Percentiles rank a stretch among this genome's conserved stretches.
phyloP scores from a whole-genome alignment of 2,329 filamentous ascomycete genomes.

The Lomentospora prolificans region DNA sequence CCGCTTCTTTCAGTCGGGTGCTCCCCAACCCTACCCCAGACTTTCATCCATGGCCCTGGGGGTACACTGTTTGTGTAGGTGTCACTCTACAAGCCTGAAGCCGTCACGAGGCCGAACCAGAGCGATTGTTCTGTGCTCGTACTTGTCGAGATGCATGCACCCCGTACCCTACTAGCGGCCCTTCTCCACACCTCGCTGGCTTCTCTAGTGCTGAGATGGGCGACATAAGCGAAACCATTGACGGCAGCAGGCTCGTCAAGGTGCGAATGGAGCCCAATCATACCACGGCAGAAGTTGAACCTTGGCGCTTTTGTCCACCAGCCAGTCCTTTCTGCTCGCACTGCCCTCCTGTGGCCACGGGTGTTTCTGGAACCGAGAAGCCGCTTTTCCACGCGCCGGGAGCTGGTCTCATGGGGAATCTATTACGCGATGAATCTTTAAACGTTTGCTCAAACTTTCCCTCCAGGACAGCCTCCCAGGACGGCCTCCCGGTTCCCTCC shows the following conservation, averaged over 20 bases:
- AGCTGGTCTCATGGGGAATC: conserved; percentile 1
- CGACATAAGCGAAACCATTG: no score
- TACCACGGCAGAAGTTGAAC: neutral
- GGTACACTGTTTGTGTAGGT: neutral
- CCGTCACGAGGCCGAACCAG: neutral
- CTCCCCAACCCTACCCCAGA: neutral
- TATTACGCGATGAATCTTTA: neutral
- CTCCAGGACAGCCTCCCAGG: neutral
- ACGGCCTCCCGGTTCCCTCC: no score
- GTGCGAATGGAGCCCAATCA: no score
- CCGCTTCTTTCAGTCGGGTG: neutral
- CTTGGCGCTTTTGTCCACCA: neutral
- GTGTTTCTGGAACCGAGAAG: neutral
- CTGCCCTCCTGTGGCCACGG: neutral
- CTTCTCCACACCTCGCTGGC: neutral
- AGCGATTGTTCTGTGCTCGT: neutral
- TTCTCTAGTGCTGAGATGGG: neutral
- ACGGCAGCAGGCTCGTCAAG: no score
- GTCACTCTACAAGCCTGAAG: neutral
- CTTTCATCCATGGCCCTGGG: neutral
- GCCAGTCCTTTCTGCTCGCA: neutral
- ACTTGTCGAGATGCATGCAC: conserved; percentile 1
- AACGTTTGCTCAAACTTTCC: neutral
- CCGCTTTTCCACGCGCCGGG: neutral
- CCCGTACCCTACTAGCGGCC: neutral